Evolutionary conservation across 306 rosid species (phyloP), one percentile per base, ranked within the genome.

Genomic region (Quercus ilex): DNA sequence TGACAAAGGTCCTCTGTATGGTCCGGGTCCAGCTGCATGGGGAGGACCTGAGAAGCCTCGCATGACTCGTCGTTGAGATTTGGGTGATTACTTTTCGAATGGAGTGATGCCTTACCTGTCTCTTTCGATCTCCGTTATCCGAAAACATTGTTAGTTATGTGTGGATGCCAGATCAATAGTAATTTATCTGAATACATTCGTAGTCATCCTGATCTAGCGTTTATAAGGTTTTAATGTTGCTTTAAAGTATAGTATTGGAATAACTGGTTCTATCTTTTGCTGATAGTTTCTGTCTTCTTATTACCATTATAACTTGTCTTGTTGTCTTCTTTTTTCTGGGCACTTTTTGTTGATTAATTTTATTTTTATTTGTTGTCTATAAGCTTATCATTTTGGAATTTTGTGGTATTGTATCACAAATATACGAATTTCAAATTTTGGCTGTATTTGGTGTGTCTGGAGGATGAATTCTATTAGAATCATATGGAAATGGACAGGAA

Each of bases 21-120:
- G 95, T 13, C 84, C 79, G 0, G 88, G 91, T 58, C 71, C 94
- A 78, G 74, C 90, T 79, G 87, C 90, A 41, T 83, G 97, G 88
- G 90, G 94, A 80, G 90, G 84, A 62, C 86, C 83, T 4, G 95
- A 91, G 85, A 93, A 91, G 81, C 81, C 92, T 71, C 95, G 94
- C 80, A 73, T 71, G 80, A 82, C 74, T 74, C 95, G 93, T 68
- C 97, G 88, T 74, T 93, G 88, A 91, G 74, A 60, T 56, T 49
- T 26, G 51, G 84, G 80, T 73, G 83, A 69, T 73, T 60, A 78
- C 83, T 71, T 73, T 75, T 79, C 62, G 58, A 70, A 78, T 79
- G 63, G 77, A 86, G 79, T 74, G 65, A 55, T 79, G 80, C 68
- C 83, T 17, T 55, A 68, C 65, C 74, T 74, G 55, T 75, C 75